Evolutionary conservation across 129 eudicot species (phyloP).

Genomic region (sunflower (Helianthus annuus)): HanXRQr2.0-SUNRISE NC_035438.2:22484025-22484524

Average conservation of each 20-base stretch:
- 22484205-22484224: conserved; percentile 21
- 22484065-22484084: conserved; percentile 23
- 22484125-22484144: conserved; percentile 20
- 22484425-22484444: conserved; percentile 40
- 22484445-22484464: conserved; percentile 34
- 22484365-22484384: conserved; percentile 28
- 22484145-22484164: conserved; percentile 25
- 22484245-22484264: conserved; percentile 23
- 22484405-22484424: conserved; percentile 38
- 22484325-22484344: conserved; percentile 5
- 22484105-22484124: conserved; percentile 25
- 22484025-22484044: conserved; percentile 21
- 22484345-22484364: conserved; percentile 16
- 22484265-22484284: conserved; percentile 20
- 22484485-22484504: conserved; percentile 34
- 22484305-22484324: conserved; percentile 12
- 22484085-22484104: conserved; percentile 20
- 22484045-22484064: conserved; percentile 19
- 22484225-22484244: conserved; percentile 23
- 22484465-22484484: conserved; percentile 24
- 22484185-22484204: conserved; percentile 18
- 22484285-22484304: background rate
- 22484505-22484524: conserved; percentile 36
- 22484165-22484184: conserved; percentile 26
- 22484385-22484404: conserved; percentile 25